phyloP scores from a whole-genome alignment of 75 land plant species.

The Pinus albicaulis region DNA sequence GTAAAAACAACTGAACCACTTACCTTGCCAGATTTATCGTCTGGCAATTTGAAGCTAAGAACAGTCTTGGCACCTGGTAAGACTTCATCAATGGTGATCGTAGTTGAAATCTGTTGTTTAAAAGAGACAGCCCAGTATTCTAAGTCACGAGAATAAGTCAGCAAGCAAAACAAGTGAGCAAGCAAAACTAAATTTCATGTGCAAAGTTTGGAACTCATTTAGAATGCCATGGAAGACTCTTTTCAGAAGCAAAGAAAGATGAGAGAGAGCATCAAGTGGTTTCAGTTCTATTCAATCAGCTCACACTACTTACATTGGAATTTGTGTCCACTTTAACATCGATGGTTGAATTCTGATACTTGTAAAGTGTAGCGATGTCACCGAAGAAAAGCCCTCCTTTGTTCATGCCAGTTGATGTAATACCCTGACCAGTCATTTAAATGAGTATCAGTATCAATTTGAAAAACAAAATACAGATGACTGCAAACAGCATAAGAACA shows the following conservation, averaged over 20 bases:
- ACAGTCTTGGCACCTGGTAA: conserved; percentile 47
- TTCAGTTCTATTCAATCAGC: neutral
- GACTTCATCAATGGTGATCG: conserved; percentile 49
- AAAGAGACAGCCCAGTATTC: neutral
- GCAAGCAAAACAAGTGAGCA: neutral
- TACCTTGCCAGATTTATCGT: conserved; percentile 86
- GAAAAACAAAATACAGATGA: neutral
- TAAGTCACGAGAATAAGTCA: neutral
- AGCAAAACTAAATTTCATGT: neutral
- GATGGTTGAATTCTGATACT: conserved; percentile 54
- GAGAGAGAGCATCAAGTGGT: neutral
- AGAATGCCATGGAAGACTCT: neutral
- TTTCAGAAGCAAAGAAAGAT: neutral
- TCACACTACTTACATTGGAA: conserved; percentile 66
- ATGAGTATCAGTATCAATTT: neutral
- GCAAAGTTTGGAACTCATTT: neutral
- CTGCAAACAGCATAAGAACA: neutral
- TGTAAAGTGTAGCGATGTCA: conserved; percentile 66
- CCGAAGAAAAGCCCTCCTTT: conserved; percentile 78
- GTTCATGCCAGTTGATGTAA: conserved; percentile 77
- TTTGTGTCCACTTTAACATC: conserved; percentile 89
- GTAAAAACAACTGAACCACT: neutral
- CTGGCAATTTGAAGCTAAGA: conserved; percentile 69
- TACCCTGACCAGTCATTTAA: conserved; percentile 43
- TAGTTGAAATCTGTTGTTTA: conserved; percentile 50